Base-by-base conservation (phyloP, 2,329 filamentous ascomycete species). In the Pseudogymnoascus sp. region DNA sequence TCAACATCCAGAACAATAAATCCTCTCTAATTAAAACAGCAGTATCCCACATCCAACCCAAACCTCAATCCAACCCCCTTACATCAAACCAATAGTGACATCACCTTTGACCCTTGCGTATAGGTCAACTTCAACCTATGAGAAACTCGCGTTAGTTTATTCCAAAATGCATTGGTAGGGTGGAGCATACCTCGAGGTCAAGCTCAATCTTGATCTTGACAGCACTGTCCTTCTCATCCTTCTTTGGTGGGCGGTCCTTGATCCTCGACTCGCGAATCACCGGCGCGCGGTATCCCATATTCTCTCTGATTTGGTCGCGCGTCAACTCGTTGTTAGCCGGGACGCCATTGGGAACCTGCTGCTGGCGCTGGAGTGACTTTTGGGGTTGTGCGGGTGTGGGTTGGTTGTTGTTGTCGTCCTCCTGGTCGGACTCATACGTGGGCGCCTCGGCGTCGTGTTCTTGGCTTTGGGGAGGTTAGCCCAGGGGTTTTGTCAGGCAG, bases 201-300 rank as follows among this genome's bases (percentile, higher is more conserved):
- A 76, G 60, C 68, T 76, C 73, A 63, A 76, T 74, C 68, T 75
- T 74, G 65, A 76, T 73, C 68, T 75, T 75, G 66, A 75, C 64
- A 62, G 68, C 71, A 65, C 72, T 74, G 60, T 74, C 73, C 64
- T 72, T 68, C 57, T 68, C 68, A 63, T 72, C 72, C 50, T 68
- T 65, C 35, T 72, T 72, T 22, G 62, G 30, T 18, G 72, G 73
- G 9, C 73, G 65, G 65, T 75, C 73, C 58, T 73, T 70, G 64
- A 75, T 75, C 60, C 73, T 68, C 1, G 73, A 75, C 63, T 76
- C 68, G 11, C 69, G 63, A 61, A 71, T 69, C 3, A 68, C 68
- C 1, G 68, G 67, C 6, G 68, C 68, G 11, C 68, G 58, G 11
- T 68, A 67, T 12, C 68, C 68, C 68, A 69, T 67, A 53, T 63